These are phyloP conservation scores for Hemerocallis citrina DNA, from an alignment of 106 monocot genomes.

Conservation along the genomic window DNA sequence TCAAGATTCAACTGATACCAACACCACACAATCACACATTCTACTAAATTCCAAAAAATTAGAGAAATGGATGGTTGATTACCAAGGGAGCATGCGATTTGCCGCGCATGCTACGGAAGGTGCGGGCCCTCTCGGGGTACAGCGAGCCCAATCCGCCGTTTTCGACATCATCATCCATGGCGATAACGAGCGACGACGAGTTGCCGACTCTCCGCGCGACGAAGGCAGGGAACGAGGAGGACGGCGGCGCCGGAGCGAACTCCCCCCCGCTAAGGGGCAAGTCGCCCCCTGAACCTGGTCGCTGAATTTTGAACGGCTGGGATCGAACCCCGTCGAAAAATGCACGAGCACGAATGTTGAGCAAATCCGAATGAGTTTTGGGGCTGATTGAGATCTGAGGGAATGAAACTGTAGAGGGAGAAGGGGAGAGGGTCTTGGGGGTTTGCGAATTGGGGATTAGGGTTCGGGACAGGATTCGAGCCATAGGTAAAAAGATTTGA, in stretches of 20 bases:
- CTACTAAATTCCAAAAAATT: too few relatives aligned
- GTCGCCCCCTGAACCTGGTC: conserved; percentile 83
- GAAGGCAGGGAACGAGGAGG: too few relatives aligned
- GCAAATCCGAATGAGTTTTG: background rate
- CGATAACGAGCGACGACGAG: conserved; percentile 54
- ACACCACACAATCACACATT: too few relatives aligned
- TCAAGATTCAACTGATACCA: too few relatives aligned
- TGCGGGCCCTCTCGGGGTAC: conserved; percentile 66
- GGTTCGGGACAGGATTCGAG: too few relatives aligned
- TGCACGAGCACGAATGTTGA: background rate
- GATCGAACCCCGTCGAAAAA: background rate
- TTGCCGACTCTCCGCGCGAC: conserved; percentile 64
- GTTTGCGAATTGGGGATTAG: too few relatives aligned
- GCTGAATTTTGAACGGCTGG: conserved; percentile 70
- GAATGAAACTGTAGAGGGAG: background rate
- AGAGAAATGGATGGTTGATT: too few relatives aligned
- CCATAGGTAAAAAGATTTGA: too few relatives aligned
- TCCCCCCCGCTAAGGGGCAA: conserved; percentile 76
- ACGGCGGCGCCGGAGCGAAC: conserved; percentile 73
- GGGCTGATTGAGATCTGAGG: background rate
- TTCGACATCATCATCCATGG: conserved; percentile 89
- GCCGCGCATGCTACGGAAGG: conserved; percentile 64
- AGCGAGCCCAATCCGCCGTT: conserved; percentile 41
- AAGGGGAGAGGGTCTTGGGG: background rate
- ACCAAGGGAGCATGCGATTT: conserved; percentile 76